Conservation (phyloP, 108 stramenopile species). For the Skeletonema tropicum region DNA sequence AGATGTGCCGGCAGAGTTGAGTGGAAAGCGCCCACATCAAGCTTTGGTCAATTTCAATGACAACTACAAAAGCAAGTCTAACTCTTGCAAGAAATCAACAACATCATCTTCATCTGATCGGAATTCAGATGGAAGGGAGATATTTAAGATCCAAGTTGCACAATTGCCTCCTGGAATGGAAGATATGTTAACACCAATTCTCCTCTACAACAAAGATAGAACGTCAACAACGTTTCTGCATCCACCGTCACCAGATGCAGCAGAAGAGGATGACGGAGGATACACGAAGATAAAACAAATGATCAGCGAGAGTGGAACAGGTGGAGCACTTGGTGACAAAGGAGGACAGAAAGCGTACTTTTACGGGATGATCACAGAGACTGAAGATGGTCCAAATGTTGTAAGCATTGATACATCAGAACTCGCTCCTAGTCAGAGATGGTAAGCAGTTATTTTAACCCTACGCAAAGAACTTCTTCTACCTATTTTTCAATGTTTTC, state of each 20-base stretch:
- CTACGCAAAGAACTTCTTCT: no score
- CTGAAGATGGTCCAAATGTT: conserved; percentile 22
- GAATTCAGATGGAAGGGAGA: conserved; percentile 32
- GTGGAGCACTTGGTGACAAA: conserved; percentile 51
- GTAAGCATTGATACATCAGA: conserved; percentile 48
- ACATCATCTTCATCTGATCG: conserved; percentile 9
- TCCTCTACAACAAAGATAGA: conserved; percentile 59
- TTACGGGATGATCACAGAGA: conserved; percentile 49
- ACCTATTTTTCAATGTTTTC: background rate
- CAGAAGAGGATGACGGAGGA: conserved; percentile 54
- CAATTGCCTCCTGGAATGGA: conserved; percentile 49
- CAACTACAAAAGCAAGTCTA: conserved; percentile 33
- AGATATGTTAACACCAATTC: conserved; percentile 53
- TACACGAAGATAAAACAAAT: conserved; percentile 52
- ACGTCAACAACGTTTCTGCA: conserved; percentile 69
- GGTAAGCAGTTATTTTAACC: conserved; percentile 21
- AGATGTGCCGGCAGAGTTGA: conserved; percentile 61
- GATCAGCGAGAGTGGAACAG: conserved; percentile 46
- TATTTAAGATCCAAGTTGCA: conserved; percentile 74
- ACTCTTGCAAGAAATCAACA: no score
- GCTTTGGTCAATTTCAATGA: conserved; percentile 69
- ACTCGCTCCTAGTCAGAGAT: conserved; percentile 52
- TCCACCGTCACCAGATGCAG: conserved; percentile 42
- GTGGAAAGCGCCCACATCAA: conserved; percentile 63
- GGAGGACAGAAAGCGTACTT: conserved; percentile 74